phyloP scores from a whole-genome alignment of 805 yeast species.

The Metschnikowia hibisci region DNA sequence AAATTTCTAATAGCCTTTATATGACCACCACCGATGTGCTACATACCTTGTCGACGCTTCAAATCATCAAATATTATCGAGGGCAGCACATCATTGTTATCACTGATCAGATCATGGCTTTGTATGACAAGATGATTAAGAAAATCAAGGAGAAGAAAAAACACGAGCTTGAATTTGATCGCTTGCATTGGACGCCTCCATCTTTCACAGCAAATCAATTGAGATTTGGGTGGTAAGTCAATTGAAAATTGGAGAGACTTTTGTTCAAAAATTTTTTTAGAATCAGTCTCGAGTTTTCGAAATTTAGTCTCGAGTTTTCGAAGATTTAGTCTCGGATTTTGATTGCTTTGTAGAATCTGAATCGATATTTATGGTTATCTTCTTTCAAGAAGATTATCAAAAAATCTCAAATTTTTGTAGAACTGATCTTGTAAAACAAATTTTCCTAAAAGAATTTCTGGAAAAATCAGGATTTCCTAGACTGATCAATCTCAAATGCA shows the following conservation, averaged over 20 bases:
- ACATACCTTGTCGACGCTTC: constrained; percentile 88
- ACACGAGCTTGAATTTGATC: constrained; percentile 68
- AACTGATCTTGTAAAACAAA: no score
- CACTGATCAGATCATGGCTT: constrained; percentile 75
- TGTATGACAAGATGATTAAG: constrained; percentile 60
- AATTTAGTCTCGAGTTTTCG: background rate
- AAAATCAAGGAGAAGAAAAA: constrained; percentile 61
- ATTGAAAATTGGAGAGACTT: no score
- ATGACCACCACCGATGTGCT: constrained; percentile 96
- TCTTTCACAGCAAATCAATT: constrained; percentile 93
- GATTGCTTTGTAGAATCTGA: no score
- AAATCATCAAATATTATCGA: constrained; percentile 85
- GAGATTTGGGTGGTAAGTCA: constrained; percentile 82
- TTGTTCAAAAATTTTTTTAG: no score
- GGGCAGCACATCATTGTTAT: constrained; percentile 90
- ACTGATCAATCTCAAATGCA: background rate
- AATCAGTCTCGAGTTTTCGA: background rate
- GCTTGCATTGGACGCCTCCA: constrained; percentile 90
- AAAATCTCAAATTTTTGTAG: no score
- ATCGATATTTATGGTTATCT: no score
- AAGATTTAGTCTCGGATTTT: no score
- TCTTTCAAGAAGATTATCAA: no score
- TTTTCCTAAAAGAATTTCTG: no score
- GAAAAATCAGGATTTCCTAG: background rate
- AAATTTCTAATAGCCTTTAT: constrained; percentile 76